Conservation (phyloP, 2,329 filamentous ascomycete genomes). For the Beauveria medogensis region DNA sequence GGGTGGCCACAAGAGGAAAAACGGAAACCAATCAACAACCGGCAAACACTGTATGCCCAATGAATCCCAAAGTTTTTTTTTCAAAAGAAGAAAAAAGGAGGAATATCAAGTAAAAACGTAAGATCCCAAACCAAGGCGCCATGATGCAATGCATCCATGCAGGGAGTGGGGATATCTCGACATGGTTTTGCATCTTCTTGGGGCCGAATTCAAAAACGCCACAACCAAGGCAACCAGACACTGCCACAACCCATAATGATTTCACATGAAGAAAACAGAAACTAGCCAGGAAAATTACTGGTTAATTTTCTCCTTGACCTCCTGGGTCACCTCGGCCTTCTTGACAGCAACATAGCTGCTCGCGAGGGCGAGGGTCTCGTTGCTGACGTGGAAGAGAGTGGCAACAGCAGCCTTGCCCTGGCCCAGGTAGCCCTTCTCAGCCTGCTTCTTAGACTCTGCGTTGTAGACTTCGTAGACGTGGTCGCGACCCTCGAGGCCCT, state of each 20-base stretch:
- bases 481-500: constrained; percentile 53
- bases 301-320: constrained; percentile 43
- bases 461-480: constrained; percentile 51
- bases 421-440: constrained; percentile 56
- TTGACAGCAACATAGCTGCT: constrained; percentile 50
- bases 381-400: constrained; percentile 58
- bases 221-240: background rate
- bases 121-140: background rate
- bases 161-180: background rate
- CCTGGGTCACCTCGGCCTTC: constrained; percentile 53
- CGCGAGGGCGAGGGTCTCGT: constrained; percentile 56
- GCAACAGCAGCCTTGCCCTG: constrained; percentile 62
- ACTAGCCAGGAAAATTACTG: constrained; percentile 24
- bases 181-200: background rate
- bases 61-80: background rate
- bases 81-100: background rate
- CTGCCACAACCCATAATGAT: background rate
- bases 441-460: constrained; percentile 54
- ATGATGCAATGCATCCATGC: background rate
- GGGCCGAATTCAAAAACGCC: constrained; percentile 8
- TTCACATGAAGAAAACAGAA: background rate
- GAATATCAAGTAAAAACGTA: background rate
- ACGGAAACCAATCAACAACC: constrained; percentile 9
- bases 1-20: constrained; percentile 4
- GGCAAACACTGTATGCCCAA: constrained; percentile 10